Evolutionary conservation across 164 flowering plant genomes (phyloP).

Genomic region (Protea cynaroides): DNA sequence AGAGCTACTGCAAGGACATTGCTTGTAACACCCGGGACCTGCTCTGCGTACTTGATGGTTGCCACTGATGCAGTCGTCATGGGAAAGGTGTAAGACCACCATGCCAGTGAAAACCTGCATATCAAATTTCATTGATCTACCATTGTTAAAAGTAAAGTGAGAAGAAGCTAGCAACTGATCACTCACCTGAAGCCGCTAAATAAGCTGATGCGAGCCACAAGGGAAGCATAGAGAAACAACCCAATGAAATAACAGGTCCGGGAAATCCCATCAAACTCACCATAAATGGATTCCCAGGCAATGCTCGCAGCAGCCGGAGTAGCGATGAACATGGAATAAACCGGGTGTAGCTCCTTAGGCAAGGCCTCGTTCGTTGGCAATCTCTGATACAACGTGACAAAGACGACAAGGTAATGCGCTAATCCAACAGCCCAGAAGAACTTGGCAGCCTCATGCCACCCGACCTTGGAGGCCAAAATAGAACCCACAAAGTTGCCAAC

Average conservation of each 20-base stretch:
- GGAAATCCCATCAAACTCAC: constrained; percentile 55
- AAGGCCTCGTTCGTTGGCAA: constrained; percentile 73
- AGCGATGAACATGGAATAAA: constrained; percentile 82
- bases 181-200: constrained; percentile 70
- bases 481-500: constrained; percentile 94
- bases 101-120: constrained; percentile 64
- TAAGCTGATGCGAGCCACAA: constrained; percentile 79
- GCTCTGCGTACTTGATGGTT: constrained; percentile 29
- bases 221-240: constrained; percentile 70
- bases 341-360: constrained; percentile 80
- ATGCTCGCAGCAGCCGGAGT: constrained; percentile 80
- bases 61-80: constrained; percentile 69
- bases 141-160: background rate
- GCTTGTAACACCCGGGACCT: constrained; percentile 41
- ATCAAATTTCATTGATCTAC: too few relatives aligned
- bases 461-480: constrained; percentile 69
- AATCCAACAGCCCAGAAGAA: constrained; percentile 84
- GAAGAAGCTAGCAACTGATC: background rate
- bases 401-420: constrained; percentile 77
- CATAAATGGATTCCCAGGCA: constrained; percentile 75
- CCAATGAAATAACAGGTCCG: constrained; percentile 69
- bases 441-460: constrained; percentile 73
- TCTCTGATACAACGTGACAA: constrained; percentile 87
- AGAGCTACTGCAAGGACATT: constrained; percentile 61
- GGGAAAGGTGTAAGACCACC: constrained; percentile 88